Conservation (phyloP, 805 yeast genomes). For the Dipodascopsis tothii region DNA sequence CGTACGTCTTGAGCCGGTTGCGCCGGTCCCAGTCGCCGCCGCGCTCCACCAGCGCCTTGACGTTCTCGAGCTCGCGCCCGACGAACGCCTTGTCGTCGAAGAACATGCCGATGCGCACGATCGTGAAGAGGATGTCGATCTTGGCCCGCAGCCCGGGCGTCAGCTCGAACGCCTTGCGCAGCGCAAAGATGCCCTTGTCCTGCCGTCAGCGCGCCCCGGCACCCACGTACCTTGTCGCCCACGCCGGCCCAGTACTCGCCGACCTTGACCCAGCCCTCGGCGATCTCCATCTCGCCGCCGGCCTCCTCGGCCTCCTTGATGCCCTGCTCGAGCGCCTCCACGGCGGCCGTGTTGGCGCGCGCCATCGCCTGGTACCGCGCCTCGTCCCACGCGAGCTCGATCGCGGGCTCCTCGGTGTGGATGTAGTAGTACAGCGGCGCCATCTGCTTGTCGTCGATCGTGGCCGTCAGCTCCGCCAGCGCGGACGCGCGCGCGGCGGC, state of each 20-base stretch:
- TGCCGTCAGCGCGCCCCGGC: background rate
- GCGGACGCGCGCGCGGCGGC: conserved; percentile 38
- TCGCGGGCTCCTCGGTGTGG: conserved; percentile 38
- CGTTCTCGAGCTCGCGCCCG: conserved; percentile 63
- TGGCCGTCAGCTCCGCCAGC: conserved; percentile 41
- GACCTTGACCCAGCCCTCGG: conserved; percentile 66
- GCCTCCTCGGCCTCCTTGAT: conserved; percentile 52
- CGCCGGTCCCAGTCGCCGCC: conserved; percentile 99
- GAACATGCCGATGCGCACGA: conserved; percentile 83
- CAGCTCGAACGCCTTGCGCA: conserved; percentile 56
- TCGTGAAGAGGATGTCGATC: conserved; percentile 75
- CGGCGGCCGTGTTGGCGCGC: conserved; percentile 48
- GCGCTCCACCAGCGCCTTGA: conserved; percentile 71
- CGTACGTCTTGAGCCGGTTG: conserved; percentile 85
- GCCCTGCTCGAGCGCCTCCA: conserved; percentile 40
- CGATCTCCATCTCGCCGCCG: conserved; percentile 80
- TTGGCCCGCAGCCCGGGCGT: conserved; percentile 85
- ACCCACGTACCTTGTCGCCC: conserved; percentile 70
- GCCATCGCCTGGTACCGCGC: conserved; percentile 44
- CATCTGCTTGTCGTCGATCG: conserved; percentile 55
- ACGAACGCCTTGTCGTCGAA: conserved; percentile 68
- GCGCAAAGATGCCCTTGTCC: conserved; percentile 18
- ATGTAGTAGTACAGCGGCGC: conserved; percentile 79
- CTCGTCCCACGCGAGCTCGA: conserved; percentile 53
- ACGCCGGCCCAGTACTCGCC: conserved; percentile 84